phyloP scores from a whole-genome alignment of 805 yeast genomes.

The Candida sphagnicola region DNA sequence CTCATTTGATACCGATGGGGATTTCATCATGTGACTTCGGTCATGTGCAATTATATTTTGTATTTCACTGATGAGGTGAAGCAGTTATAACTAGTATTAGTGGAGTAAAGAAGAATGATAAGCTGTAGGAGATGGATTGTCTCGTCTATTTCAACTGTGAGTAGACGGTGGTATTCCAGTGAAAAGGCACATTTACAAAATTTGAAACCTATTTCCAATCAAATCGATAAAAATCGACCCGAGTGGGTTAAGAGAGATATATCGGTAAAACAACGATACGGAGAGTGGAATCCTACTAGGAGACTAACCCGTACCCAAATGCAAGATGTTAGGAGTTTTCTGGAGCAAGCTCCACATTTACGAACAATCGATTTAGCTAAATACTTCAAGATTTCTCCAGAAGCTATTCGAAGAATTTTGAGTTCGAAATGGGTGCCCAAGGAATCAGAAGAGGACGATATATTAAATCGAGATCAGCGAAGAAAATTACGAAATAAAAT shows the following conservation, averaged over 20 bases:
- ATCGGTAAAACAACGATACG: slow-evolving; percentile 58
- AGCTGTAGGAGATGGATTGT: background rate
- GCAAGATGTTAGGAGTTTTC: slow-evolving; percentile 57
- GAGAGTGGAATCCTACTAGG: slow-evolving; percentile 66
- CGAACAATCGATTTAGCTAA: slow-evolving; percentile 56
- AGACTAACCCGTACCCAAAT: slow-evolving; percentile 67
- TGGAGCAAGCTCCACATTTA: slow-evolving; percentile 55
- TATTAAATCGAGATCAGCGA: slow-evolving; percentile 48
- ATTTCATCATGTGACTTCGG: too few relatives aligned
- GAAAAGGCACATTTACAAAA: background rate
- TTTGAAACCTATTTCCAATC: background rate
- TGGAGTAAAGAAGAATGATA: background rate
- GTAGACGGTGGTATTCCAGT: background rate
- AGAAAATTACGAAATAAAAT: slow-evolving; percentile 14
- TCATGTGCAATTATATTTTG: too few relatives aligned
- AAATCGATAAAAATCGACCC: slow-evolving; percentile 11
- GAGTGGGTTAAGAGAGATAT: slow-evolving; percentile 70
- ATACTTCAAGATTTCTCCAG: slow-evolving; percentile 71
- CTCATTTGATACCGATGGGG: too few relatives aligned
- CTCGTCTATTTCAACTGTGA: background rate
- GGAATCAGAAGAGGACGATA: slow-evolving; percentile 44
- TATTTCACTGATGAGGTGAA: too few relatives aligned
- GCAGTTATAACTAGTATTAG: too few relatives aligned
- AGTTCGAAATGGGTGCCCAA: slow-evolving; percentile 74
- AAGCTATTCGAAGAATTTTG: slow-evolving; percentile 74